Conservation (phyloP, 2,329 filamentous ascomycete species). For the Diplodia mutila region DNA sequence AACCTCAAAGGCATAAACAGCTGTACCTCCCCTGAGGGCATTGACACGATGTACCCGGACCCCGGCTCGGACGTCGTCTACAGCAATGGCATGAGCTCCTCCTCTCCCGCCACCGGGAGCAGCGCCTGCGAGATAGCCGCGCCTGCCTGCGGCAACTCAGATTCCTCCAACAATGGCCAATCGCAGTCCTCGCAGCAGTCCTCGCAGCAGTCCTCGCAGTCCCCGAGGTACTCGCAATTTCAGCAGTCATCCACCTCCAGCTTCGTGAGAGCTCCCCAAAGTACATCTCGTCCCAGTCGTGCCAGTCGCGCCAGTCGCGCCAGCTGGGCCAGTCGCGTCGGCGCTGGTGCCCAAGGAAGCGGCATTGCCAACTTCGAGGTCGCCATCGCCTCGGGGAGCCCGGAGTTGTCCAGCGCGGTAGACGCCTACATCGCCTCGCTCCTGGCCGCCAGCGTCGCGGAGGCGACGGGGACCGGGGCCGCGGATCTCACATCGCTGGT, state of each 20-base stretch:
- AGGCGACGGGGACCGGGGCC: not conserved
- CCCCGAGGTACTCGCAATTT: not conserved
- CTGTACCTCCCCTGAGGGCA: slow-evolving; percentile 44
- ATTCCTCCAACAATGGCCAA: not conserved
- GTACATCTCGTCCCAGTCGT: too few species aligned
- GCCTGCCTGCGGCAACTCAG: not conserved
- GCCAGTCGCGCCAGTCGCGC: too few species aligned
- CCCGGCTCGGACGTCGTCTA: slow-evolving; percentile 48
- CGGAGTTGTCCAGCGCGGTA: not conserved
- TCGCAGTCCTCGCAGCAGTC: not conserved
- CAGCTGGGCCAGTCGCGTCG: not conserved
- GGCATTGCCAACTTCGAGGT: slow-evolving; percentile 12
- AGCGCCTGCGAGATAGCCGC: slow-evolving; percentile 37
- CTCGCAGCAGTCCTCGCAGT: not conserved
- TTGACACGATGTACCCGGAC: slow-evolving; percentile 46
- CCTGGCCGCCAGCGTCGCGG: not conserved
- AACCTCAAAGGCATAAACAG: slow-evolving; percentile 48
- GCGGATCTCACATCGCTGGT: not conserved
- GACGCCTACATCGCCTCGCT: slow-evolving; percentile 8
- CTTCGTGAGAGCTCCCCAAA: not conserved
- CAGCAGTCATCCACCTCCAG: not conserved
- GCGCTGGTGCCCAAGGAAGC: not conserved
- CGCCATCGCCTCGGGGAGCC: not conserved
- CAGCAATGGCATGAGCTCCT: slow-evolving; percentile 38
- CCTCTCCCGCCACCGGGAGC: slow-evolving; percentile 32